Percentiles rank a stretch among this genome's conserved stretches.
Conservation (phyloP, 2,329 filamentous ascomycete species). For the Fusarium sterilihyphosum region DNA sequence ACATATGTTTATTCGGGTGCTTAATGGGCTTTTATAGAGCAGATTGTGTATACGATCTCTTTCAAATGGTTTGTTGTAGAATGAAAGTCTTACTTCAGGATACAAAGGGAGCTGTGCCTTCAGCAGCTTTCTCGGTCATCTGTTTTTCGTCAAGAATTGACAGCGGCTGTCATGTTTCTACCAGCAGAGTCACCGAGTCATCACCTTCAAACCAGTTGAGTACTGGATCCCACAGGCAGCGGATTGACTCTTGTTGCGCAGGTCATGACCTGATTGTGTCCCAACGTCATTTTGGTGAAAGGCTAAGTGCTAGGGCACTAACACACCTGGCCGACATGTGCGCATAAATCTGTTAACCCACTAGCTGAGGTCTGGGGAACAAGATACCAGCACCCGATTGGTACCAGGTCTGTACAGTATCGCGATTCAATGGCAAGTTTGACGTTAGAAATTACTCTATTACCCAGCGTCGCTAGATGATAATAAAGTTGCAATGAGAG, state of each 20-base stretch:
- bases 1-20: fast-evolving
- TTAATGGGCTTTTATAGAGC: fast-evolving
- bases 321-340: fast-evolving
- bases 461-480: fast-evolving
- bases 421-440: fast-evolving
- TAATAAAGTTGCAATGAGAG: neutral
- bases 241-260: fast-evolving
- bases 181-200: neutral
- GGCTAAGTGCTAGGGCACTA: neutral
- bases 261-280: neutral
- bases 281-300: neutral
- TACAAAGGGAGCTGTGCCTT: too few species aligned
- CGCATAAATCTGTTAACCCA: fast-evolving
- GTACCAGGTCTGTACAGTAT: fast-evolving
- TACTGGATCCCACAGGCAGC: neutral
- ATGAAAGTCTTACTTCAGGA: too few species aligned
- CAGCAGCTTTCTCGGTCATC: too few species aligned
- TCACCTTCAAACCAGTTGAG: neutral
- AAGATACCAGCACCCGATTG: too few species aligned
- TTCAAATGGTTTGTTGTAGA: fast-evolving
- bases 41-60: fast-evolving
- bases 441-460: fast-evolving
- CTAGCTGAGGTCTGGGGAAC: neutral
- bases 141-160: too few species aligned
- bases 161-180: too few species aligned